Conservation (phyloP, 768 basidiomycete genomes). For the Leucosporidium yakuticum region DNA sequence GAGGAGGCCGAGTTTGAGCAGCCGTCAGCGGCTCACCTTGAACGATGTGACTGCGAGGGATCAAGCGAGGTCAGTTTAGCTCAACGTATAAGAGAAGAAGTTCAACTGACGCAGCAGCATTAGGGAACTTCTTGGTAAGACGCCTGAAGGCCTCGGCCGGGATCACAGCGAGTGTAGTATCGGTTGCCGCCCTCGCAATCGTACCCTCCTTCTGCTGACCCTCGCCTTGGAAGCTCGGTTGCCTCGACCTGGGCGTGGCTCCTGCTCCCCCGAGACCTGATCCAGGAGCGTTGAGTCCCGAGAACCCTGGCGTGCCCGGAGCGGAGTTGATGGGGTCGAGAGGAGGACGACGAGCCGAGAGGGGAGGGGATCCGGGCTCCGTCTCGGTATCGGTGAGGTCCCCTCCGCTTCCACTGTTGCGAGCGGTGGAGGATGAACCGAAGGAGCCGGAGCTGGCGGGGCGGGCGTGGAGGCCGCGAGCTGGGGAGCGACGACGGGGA, state of each 20-base stretch:
- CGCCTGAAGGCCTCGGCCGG: slow-evolving; percentile 94
- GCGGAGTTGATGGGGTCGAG: slow-evolving; percentile 9
- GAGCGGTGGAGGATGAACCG: neutral
- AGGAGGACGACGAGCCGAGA: neutral
- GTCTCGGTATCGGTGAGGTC: slow-evolving; percentile 2
- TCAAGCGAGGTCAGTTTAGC: neutral
- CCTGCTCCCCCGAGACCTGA: neutral
- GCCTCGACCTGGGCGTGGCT: neutral
- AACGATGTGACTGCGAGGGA: slow-evolving; percentile 27
- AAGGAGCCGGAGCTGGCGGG: neutral
- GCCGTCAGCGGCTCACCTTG: slow-evolving; percentile 17
- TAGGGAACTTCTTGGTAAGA: slow-evolving; percentile 91
- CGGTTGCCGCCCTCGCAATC: slow-evolving; percentile 86
- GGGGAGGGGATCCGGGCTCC: neutral
- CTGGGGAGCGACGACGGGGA: neutral
- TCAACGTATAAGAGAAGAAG: slow-evolving; percentile 48
- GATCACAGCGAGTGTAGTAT: slow-evolving; percentile 95
- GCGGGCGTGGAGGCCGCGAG: neutral
- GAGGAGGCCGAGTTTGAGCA: neutral
- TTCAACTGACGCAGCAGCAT: slow-evolving; percentile 93
- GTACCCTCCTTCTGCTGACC: slow-evolving; percentile 56
- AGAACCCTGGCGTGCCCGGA: slow-evolving; percentile 5
- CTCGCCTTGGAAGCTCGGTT: neutral
- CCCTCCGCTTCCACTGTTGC: neutral
- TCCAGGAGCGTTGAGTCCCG: neutral